Conservation (phyloP, 768 basidiomycete species). For the Lactarius evosmus region DNA sequence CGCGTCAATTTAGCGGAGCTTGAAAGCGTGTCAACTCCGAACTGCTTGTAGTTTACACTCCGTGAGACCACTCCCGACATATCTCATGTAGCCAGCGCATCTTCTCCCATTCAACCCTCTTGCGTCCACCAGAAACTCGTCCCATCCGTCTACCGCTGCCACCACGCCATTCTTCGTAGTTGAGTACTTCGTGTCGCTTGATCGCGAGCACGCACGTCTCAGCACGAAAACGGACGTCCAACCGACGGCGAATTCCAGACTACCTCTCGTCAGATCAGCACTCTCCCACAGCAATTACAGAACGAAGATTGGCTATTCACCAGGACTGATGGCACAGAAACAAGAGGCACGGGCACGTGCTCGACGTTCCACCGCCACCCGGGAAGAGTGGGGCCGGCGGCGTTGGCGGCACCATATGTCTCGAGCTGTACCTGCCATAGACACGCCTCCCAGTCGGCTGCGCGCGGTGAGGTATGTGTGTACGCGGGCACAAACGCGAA, state of each 20-base stretch:
- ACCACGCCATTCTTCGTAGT: constrained; percentile 28
- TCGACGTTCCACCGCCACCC: constrained; percentile 26
- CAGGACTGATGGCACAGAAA: background rate
- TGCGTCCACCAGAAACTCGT: constrained; percentile 31
- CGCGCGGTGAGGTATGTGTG: constrained; percentile 41
- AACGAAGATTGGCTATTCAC: constrained; percentile 7
- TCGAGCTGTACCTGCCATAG: constrained; percentile 63
- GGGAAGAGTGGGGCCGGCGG: constrained; percentile 32
- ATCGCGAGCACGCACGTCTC: constrained; percentile 52
- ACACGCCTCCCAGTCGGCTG: constrained; percentile 60
- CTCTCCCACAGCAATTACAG: constrained; percentile 6
- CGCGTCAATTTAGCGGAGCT: constrained; percentile 27
- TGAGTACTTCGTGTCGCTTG: constrained; percentile 41
- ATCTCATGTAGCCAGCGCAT: constrained; percentile 56
- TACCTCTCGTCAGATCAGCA: constrained; percentile 27
- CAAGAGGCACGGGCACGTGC: background rate
- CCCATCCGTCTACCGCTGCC: constrained; percentile 5
- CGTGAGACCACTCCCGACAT: constrained; percentile 43
- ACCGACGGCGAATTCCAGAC: constrained; percentile 43
- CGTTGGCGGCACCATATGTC: constrained; percentile 41
- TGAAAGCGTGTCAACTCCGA: constrained; percentile 31
- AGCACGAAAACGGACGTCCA: constrained; percentile 47
- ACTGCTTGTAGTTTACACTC: background rate
- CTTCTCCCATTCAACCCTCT: constrained; percentile 38
- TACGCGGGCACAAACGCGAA: constrained; percentile 35